Evolutionary conservation across 108 stramenopile genomes (phyloP).

Genomic region (Cyclotella atomus): DNA sequence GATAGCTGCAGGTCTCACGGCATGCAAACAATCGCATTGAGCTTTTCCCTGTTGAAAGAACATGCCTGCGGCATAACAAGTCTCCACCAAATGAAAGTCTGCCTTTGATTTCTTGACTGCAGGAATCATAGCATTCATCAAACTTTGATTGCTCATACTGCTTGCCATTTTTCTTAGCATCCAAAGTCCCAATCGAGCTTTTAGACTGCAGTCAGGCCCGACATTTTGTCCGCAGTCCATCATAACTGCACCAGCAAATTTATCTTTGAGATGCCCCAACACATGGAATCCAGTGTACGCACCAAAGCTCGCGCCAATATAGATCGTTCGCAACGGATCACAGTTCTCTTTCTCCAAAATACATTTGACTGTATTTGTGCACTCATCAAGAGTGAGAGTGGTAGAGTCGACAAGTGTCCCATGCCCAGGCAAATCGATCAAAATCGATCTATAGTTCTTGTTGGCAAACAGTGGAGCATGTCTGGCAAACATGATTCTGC

Average conservation of each 20-base stretch:
- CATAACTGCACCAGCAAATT: slow-evolving; percentile 56
- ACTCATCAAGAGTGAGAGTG: slow-evolving; percentile 49
- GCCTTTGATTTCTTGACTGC: slow-evolving; percentile 54
- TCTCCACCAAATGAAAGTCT: slow-evolving; percentile 53
- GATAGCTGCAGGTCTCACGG: slow-evolving; percentile 55
- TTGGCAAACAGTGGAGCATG: slow-evolving; percentile 24
- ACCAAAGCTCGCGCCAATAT: slow-evolving; percentile 60
- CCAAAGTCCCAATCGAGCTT: slow-evolving; percentile 53
- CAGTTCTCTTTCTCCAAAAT: slow-evolving; percentile 39
- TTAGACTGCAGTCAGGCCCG: slow-evolving; percentile 57
- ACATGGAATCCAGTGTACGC: slow-evolving; percentile 66
- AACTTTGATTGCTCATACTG: slow-evolving; percentile 38
- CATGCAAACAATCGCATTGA: slow-evolving; percentile 55
- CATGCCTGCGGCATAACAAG: slow-evolving; percentile 54
- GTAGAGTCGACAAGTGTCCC: slow-evolving; percentile 51
- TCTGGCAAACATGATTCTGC: slow-evolving; percentile 45
- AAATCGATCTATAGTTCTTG: slow-evolving; percentile 26
- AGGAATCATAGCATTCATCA: slow-evolving; percentile 51
- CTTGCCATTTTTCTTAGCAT: slow-evolving; percentile 28
- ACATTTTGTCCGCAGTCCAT: slow-evolving; percentile 70
- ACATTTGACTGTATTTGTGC: slow-evolving; percentile 29
- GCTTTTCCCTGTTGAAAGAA: slow-evolving; percentile 49
- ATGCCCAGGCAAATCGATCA: slow-evolving; percentile 57
- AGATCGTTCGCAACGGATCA: slow-evolving; percentile 30
- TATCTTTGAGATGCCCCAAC: slow-evolving; percentile 32